Percentiles rank a stretch among this genome's conserved stretches.
Evolutionary conservation across 148 eudicot genomes (phyloP).

Genomic region (Vaccinium macrocarpon): DNA sequence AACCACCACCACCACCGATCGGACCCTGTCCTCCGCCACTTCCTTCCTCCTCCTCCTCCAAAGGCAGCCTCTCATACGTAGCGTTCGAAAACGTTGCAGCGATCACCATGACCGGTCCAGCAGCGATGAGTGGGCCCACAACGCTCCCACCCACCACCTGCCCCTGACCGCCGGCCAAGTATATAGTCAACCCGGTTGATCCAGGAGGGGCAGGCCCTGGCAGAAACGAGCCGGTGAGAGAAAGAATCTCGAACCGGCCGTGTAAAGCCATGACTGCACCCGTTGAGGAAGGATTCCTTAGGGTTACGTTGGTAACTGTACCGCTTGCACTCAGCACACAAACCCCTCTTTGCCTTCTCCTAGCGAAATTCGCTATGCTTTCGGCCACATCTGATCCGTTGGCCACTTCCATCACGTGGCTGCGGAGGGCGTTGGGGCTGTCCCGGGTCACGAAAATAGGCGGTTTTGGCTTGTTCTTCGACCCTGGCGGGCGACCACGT

Average conservation of each 20-base stretch:
- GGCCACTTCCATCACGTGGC: conserved; percentile 61
- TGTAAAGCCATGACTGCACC: conserved; percentile 44
- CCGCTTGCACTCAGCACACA: conserved; percentile 59
- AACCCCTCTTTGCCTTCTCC: conserved; percentile 54
- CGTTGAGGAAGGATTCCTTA: conserved; percentile 41
- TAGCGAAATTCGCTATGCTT: conserved; percentile 46
- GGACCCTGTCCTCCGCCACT: conserved; percentile 22
- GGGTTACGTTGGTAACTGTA: conserved; percentile 47
- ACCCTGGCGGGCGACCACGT: conserved; percentile 56
- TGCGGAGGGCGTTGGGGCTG: conserved; percentile 60
- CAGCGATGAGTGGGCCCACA: conserved; percentile 48
- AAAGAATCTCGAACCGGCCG: conserved; percentile 63
- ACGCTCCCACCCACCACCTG: conserved; percentile 62
- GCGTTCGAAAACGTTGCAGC: conserved; percentile 66
- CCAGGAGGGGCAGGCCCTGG: conserved; percentile 58
- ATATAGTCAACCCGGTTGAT: conserved; percentile 50
- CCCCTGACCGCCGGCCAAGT: conserved; percentile 57
- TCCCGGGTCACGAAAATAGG: conserved; percentile 60
- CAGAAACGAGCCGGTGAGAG: conserved; percentile 52
- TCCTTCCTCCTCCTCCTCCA: conserved; percentile 48
- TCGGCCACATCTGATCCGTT: conserved; percentile 53
- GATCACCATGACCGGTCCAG: conserved; percentile 64
- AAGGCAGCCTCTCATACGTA: conserved; percentile 56
- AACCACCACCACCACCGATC: conserved; percentile 20
- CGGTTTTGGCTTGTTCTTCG: conserved; percentile 61